These are phyloP conservation scores for Soucietia sequanensis DNA, from an alignment of 805 yeast genomes.

Conservation along the genomic window DNA sequence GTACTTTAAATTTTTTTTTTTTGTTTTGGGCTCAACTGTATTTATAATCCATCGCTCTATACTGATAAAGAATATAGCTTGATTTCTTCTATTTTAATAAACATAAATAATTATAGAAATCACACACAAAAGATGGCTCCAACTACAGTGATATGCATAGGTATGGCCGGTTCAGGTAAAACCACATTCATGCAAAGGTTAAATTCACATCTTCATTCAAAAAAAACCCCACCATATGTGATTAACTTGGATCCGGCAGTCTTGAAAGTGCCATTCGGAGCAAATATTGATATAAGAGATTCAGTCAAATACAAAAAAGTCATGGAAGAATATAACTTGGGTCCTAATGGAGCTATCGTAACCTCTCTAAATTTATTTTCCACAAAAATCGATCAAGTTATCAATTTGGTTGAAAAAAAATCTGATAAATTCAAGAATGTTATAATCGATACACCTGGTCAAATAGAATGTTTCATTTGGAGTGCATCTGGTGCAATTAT, in stretches of 20 bases:
- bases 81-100: neutral
- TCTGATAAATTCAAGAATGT: conserved; percentile 58
- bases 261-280: conserved; percentile 85
- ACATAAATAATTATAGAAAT: neutral
- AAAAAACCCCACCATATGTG: conserved; percentile 79
- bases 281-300: conserved; percentile 94
- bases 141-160: conserved; percentile 46
- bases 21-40: no score
- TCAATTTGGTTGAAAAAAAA: conserved; percentile 79
- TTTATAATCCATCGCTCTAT: conserved; percentile 3
- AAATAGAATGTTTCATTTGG: conserved; percentile 98
- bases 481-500: conserved; percentile 95
- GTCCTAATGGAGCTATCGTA: conserved; percentile 98
- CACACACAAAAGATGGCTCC: conserved; percentile 23
- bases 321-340: conserved; percentile 91
- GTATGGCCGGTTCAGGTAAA: conserved; percentile 76
- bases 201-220: conserved; percentile 80
- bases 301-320: conserved; percentile 94
- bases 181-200: conserved; percentile 96
- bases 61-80: conserved; percentile 1
- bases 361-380: conserved; percentile 89
- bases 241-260: conserved; percentile 97
- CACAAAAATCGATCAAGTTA: conserved; percentile 95
- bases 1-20: no score
- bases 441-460: conserved; percentile 97